A percentile compares a stretch with the other conserved stretches of the same genome.
These are phyloP conservation scores for Chytriomyces sp. DNA, from an alignment of 192 early-diverging fungal genomes.

Conservation along the genomic window DNA sequence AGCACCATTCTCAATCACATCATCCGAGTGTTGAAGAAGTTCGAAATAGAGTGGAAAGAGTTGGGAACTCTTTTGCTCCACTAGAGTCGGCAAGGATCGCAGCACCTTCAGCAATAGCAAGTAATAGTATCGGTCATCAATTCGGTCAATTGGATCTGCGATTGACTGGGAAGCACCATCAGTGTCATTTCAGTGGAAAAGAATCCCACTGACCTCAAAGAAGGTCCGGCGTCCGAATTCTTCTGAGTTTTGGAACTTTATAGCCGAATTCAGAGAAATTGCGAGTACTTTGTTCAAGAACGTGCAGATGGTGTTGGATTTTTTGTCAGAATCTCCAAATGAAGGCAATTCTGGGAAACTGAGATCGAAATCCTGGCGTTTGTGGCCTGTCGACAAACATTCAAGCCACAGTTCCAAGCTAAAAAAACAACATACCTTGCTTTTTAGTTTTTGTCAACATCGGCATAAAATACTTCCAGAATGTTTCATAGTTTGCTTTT, in stretches of 20 bases:
- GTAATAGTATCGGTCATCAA: conserved; percentile 45
- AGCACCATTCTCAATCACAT: conserved; percentile 25
- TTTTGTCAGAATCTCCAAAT: conserved; percentile 1
- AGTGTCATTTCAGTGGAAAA: background rate
- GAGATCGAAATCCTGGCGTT: conserved; percentile 10
- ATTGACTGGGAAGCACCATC: background rate
- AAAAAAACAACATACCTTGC: conserved; percentile 20
- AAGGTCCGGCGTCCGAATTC: conserved; percentile 13
- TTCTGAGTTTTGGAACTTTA: background rate
- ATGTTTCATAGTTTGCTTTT: conserved; percentile 37
- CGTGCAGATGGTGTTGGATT: conserved; percentile 10
- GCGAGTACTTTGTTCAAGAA: background rate
- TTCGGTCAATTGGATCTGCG: background rate
- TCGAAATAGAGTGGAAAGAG: conserved; percentile 50
- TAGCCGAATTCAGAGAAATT: background rate
- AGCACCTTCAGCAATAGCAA: conserved; percentile 37
- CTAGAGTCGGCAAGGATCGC: conserved; percentile 34
- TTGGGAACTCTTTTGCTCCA: conserved; percentile 40
- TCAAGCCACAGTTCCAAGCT: background rate
- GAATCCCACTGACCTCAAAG: conserved; percentile 23
- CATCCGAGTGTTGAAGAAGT: conserved; percentile 28
- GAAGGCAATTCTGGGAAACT: conserved; percentile 3
- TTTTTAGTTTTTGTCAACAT: conserved; percentile 13
- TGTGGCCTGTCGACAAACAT: background rate
- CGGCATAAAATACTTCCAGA: conserved; percentile 24